These are phyloP conservation scores for Pythium dissotocum DNA, from an alignment of 352 stramenopile genomes.

Conservation along the genomic window DNA sequence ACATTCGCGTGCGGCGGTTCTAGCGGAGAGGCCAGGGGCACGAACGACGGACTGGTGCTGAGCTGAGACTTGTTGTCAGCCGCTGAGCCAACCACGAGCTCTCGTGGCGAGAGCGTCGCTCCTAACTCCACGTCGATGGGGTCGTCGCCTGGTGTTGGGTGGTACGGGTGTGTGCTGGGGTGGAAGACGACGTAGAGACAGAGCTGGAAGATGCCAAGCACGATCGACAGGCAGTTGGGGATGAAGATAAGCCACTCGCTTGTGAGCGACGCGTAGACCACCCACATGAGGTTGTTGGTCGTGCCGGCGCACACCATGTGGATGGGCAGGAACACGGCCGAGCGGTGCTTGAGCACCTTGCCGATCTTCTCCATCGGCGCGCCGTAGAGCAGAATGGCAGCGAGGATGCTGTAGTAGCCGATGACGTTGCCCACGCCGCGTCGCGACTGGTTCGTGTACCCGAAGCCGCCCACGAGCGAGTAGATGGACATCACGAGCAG, in stretches of 20 bases:
- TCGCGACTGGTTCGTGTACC: neutral
- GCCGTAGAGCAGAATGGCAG: slow-evolving; percentile 52
- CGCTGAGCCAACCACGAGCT: neutral
- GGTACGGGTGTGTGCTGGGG: slow-evolving; percentile 42
- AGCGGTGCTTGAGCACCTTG: slow-evolving; percentile 50
- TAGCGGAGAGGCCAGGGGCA: slow-evolving; percentile 7
- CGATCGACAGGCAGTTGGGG: slow-evolving; percentile 44
- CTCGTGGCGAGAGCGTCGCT: neutral
- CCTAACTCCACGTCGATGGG: neutral
- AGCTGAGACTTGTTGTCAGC: neutral
- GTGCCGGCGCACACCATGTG: slow-evolving; percentile 52
- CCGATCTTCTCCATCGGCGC: slow-evolving; percentile 57
- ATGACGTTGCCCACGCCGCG: slow-evolving; percentile 18
- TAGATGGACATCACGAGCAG: slow-evolving; percentile 8
- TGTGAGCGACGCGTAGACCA: slow-evolving; percentile 46
- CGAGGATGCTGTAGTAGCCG: slow-evolving; percentile 44
- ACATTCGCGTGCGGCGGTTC: neutral
- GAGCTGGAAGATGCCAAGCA: slow-evolving; percentile 37
- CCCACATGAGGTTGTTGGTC: slow-evolving; percentile 54
- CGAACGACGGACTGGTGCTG: neutral
- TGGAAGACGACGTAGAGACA: slow-evolving; percentile 48
- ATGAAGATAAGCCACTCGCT: slow-evolving; percentile 54
- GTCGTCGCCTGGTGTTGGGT: neutral
- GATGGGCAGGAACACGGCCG: slow-evolving; percentile 50
- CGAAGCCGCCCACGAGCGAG: slow-evolving; percentile 27